These are phyloP conservation scores for Posidonia australis DNA, from an alignment of 106 monocot species.

Conservation along the genomic window DNA sequence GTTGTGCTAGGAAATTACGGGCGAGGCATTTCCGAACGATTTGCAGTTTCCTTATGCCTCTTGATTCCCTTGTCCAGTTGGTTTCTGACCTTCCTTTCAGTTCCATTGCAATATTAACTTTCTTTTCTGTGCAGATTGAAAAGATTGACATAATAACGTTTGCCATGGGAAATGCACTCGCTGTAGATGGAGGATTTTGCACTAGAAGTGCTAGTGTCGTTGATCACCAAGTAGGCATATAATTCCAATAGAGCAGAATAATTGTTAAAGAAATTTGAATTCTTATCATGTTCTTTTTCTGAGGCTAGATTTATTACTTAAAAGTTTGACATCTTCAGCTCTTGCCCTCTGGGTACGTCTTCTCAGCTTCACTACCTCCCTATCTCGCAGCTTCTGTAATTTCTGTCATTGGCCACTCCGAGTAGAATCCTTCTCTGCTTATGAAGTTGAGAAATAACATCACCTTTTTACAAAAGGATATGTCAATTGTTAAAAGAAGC, in stretches of 20 bases:
- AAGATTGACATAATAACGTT: background rate
- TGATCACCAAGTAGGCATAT: background rate
- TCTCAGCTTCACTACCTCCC: background rate
- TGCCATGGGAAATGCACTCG: background rate
- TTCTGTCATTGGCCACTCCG: background rate
- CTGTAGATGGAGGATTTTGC: background rate
- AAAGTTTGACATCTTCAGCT: background rate
- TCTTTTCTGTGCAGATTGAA: background rate
- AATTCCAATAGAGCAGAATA: background rate
- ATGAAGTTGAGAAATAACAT: background rate
- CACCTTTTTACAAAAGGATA: background rate
- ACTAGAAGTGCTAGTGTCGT: background rate
- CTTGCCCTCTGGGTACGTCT: background rate
- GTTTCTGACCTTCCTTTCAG: background rate
- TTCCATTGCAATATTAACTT: background rate
- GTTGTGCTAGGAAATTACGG: background rate
- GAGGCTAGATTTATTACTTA: background rate
- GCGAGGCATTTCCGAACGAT: background rate
- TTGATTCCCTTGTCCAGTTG: background rate
- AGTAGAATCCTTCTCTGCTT: background rate
- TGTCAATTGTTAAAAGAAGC: background rate
- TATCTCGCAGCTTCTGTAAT: slow-evolving; percentile 1
- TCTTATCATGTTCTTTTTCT: background rate
- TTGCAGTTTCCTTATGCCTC: background rate
- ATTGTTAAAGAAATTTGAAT: background rate